Evolutionary conservation across 179 eudicot genomes (phyloP), one percentile per base, ranked within the genome.

Genomic region (Beta macrorhiza): DNA sequence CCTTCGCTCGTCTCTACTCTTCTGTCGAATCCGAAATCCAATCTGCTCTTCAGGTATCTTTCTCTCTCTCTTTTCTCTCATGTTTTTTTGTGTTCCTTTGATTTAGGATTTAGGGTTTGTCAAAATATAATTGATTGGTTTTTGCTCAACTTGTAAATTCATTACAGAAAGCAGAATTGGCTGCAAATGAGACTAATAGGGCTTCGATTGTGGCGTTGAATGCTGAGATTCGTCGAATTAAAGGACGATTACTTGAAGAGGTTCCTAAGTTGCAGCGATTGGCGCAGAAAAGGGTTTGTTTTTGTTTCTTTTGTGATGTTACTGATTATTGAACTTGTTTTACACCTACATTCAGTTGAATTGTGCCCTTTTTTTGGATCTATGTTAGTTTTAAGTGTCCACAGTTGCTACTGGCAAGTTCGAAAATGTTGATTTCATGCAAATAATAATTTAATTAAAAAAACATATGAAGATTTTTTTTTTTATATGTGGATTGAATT

Each of bases 171-270:
- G 97, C 98, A 58, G 99, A 94, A 80, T 59, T 84, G 2, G 97
- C 95, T 79, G 67, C 90, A 1, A 90, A 59, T 51, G 98, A 93
- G 93, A 87, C 92, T 58, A 97, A 79, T 55, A 86, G 97, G 84
- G 99, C 99, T 5, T 78, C 94, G 0, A 91, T 84, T 58, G 98
- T 94, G 64, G 98, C 99, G 45, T 88, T 97, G 86, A 97, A 95
- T 79, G 98, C 98, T 9, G 99, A 97, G 95, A 91, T 97, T 85
- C 97, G 98, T 25, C 90, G 99, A 12, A 90, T 92, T 37, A 94
- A 97, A 81, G 94, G 97, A 15, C 82, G 87, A 52, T 88, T 97
- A 88, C 90, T 93, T 7, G 98, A 97, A 72, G 97, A 97, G 73
- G 89, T 94, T 49, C 98, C 99, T 1, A 96, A 97, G 74, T 86